phyloP scores from a whole-genome alignment of 345 rosid genomes.

The Ceriops tagal region DNA sequence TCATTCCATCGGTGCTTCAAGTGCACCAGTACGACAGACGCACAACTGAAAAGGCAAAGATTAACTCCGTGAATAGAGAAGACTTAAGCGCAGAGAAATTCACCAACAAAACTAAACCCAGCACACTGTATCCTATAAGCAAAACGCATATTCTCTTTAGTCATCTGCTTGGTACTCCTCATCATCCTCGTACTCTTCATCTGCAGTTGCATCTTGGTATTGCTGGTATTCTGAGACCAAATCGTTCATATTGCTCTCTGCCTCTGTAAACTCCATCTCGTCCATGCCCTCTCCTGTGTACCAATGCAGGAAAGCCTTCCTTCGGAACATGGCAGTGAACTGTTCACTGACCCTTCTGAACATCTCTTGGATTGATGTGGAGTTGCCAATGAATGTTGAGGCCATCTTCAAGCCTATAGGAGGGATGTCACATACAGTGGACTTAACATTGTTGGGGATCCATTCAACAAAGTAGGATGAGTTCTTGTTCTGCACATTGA shows the following conservation, averaged over 20 bases:
- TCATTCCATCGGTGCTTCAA: too few species aligned
- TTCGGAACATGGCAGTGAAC: conserved; percentile 85
- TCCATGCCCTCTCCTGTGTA: conserved; percentile 86
- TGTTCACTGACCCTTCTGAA: conserved; percentile 80
- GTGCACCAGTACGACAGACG: too few species aligned
- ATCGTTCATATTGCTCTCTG: conserved; percentile 81
- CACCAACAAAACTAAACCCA: neutral
- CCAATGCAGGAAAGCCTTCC: conserved; percentile 91
- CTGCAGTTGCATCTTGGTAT: conserved; percentile 80
- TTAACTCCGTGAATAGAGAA: neutral
- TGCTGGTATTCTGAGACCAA: conserved; percentile 78
- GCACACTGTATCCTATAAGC: neutral
- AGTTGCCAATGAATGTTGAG: conserved; percentile 69
- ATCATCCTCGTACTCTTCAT: conserved; percentile 59
- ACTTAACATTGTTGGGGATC: conserved; percentile 82
- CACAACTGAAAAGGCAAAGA: too few species aligned
- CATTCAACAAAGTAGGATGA: conserved; percentile 80
- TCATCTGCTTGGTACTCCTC: conserved; percentile 41
- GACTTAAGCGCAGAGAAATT: neutral
- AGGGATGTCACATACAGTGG: conserved; percentile 79
- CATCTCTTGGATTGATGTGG: conserved; percentile 82
- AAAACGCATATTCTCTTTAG: conserved; percentile 9
- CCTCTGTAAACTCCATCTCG: conserved; percentile 84
- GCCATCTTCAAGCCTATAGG: conserved; percentile 78
- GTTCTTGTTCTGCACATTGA: conserved; percentile 79